These are phyloP conservation scores for Psophocarpus tetragonolobus DNA, from an alignment of 306 rosid genomes.

Conservation along the genomic window DNA sequence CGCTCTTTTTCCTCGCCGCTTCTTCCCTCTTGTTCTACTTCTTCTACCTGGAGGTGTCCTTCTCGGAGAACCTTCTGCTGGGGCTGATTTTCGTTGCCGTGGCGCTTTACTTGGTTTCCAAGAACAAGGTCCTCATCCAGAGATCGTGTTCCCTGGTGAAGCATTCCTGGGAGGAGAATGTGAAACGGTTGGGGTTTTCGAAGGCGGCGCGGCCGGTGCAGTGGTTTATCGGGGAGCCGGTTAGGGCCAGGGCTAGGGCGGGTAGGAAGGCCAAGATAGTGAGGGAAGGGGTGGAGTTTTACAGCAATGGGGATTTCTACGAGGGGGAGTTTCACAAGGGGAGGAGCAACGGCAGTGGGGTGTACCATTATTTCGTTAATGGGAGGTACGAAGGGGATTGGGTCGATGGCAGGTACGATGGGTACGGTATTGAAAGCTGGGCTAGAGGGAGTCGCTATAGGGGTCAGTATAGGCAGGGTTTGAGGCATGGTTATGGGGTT, in stretches of 20 bases:
- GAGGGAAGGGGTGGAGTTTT: constrained; percentile 90
- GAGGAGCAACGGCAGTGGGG: constrained; percentile 87
- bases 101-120: constrained; percentile 66
- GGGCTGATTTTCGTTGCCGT: constrained; percentile 83
- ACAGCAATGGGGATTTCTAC: constrained; percentile 95
- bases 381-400: constrained; percentile 96
- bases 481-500: constrained; percentile 87
- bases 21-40: constrained; percentile 47
- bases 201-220: constrained; percentile 66
- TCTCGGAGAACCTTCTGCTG: constrained; percentile 76
- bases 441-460: constrained; percentile 82
- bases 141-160: constrained; percentile 47
- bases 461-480: constrained; percentile 82
- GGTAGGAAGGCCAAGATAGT: constrained; percentile 36
- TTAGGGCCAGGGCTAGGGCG: not conserved
- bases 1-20: constrained; percentile 38
- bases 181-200: constrained; percentile 50
- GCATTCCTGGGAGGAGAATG: constrained; percentile 65
- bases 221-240: constrained; percentile 84
- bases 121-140: constrained; percentile 63
- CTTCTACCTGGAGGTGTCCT: constrained; percentile 53
- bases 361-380: constrained; percentile 81
- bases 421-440: constrained; percentile 95
- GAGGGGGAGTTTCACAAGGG: constrained; percentile 96
- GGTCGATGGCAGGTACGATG: constrained; percentile 93